Evolutionary conservation across 352 stramenopile genomes (phyloP).

Genomic region (Phytophthora constricta): DNA sequence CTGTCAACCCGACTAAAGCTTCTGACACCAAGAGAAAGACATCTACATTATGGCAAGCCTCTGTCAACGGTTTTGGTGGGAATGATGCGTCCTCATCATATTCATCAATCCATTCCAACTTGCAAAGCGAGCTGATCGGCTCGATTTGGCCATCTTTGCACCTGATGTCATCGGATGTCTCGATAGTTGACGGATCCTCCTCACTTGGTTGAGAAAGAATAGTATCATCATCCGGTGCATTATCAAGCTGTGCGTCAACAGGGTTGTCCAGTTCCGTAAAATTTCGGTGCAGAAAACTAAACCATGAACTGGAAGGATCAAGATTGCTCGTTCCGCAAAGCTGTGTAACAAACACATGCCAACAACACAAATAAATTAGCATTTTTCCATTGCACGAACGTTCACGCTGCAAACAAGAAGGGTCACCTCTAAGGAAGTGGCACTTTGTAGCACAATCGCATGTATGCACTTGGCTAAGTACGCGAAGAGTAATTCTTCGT

Average conservation of each 20-base stretch:
- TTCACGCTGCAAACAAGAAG: neutral
- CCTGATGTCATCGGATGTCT: slow-evolving; percentile 8
- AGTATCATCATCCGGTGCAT: neutral
- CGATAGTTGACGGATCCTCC: slow-evolving; percentile 4
- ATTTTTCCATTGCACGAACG: neutral
- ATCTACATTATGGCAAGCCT: slow-evolving; percentile 44
- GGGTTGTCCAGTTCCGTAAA: neutral
- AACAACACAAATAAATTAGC: neutral
- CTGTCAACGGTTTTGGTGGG: slow-evolving; percentile 35
- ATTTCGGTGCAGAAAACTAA: slow-evolving; percentile 42
- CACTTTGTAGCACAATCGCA: slow-evolving; percentile 41
- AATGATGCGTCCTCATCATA: slow-evolving; percentile 43
- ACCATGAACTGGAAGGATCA: slow-evolving; percentile 39
- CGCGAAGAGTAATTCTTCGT: slow-evolving; percentile 43
- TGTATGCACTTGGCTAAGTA: slow-evolving; percentile 57
- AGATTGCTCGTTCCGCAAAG: slow-evolving; percentile 35
- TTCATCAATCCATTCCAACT: slow-evolving; percentile 65
- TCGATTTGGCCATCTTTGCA: neutral
- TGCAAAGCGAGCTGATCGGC: slow-evolving; percentile 26
- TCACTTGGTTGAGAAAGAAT: slow-evolving; percentile 16
- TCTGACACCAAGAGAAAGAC: slow-evolving; percentile 38
- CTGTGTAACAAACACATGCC: slow-evolving; percentile 23
- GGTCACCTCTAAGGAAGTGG: slow-evolving; percentile 49
- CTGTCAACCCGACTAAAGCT: slow-evolving; percentile 40
- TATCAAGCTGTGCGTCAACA: neutral